These are phyloP conservation scores for Dothidotthia symphoricarpi DNA, from an alignment of 2,329 filamentous ascomycete species.

Conservation along the genomic window DNA sequence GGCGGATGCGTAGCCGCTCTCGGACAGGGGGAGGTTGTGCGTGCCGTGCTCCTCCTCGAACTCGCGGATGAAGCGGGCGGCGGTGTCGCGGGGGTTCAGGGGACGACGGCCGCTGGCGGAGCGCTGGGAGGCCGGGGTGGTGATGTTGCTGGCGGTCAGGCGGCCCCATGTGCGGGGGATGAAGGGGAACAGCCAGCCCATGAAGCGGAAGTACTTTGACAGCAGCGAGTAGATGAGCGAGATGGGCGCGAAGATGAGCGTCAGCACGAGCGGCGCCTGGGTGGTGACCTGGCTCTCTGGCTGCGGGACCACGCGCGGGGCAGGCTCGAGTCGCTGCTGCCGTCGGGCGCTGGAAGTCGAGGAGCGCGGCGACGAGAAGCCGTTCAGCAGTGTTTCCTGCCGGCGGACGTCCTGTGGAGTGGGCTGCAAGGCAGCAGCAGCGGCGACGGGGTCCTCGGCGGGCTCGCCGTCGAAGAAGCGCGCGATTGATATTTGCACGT, in stretches of 20 bases:
- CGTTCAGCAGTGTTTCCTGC: constrained; percentile 67
- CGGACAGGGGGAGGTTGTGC: constrained; percentile 71
- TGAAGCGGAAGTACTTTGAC: constrained; percentile 66
- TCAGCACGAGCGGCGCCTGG: constrained; percentile 71
- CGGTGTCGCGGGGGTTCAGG: constrained; percentile 81
- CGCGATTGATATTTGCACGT: constrained; percentile 91
- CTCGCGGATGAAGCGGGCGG: constrained; percentile 82
- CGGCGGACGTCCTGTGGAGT: constrained; percentile 64
- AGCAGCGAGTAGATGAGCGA: constrained; percentile 72
- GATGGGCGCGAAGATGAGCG: constrained; percentile 78
- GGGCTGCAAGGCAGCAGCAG: constrained; percentile 66
- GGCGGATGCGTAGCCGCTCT: constrained; percentile 88
- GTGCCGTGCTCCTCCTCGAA: constrained; percentile 91
- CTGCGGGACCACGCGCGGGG: constrained; percentile 80
- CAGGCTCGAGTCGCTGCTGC: constrained; percentile 57
- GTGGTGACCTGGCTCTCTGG: constrained; percentile 63
- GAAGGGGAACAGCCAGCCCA: constrained; percentile 78
- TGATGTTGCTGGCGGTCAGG: constrained; percentile 50
- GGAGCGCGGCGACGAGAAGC: constrained; percentile 39
- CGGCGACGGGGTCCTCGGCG: constrained; percentile 69
- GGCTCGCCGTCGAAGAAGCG: constrained; percentile 98
- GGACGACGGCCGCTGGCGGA: constrained; percentile 70
- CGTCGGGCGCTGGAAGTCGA: constrained; percentile 34
- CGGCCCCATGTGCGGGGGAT: constrained; percentile 63
- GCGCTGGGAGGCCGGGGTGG: constrained; percentile 43